phyloP scores from a whole-genome alignment of 257 asterid species.

The Solanum clarkiae region DNA sequence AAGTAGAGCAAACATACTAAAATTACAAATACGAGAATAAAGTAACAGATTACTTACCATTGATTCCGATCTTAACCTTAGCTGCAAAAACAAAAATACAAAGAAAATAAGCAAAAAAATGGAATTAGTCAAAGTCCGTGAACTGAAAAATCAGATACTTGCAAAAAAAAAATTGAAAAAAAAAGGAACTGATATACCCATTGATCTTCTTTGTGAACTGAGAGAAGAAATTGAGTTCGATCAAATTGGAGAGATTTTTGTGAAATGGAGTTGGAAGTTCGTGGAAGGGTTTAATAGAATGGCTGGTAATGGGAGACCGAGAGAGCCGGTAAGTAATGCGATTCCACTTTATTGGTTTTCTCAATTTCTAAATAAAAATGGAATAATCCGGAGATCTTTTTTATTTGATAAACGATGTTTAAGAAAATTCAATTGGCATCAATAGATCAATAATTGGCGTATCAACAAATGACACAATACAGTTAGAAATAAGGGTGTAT shows the following conservation, averaged over 20 bases:
- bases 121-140: neutral
- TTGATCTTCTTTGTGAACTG: neutral
- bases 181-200: neutral
- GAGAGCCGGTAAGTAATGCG: neutral
- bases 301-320: neutral
- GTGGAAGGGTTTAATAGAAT: neutral
- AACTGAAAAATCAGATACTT: neutral
- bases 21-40: neutral
- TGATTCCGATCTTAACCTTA: constrained; percentile 78
- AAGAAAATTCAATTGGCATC: no score
- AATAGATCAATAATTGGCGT: no score
- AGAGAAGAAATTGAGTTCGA: neutral
- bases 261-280: no score
- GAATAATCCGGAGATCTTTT: no score
- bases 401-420: no score
- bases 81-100: constrained; percentile 25
- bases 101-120: neutral
- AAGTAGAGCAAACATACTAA: neutral
- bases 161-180: neutral
- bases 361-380: neutral
- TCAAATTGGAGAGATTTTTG: neutral
- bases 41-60: constrained; percentile 27
- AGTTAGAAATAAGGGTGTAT: no score
- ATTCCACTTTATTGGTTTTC: neutral
- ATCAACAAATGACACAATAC: no score